Base-by-base conservation (phyloP, 2,329 filamentous ascomycete species). In the Cladosporium sphaerospermum region DNA sequence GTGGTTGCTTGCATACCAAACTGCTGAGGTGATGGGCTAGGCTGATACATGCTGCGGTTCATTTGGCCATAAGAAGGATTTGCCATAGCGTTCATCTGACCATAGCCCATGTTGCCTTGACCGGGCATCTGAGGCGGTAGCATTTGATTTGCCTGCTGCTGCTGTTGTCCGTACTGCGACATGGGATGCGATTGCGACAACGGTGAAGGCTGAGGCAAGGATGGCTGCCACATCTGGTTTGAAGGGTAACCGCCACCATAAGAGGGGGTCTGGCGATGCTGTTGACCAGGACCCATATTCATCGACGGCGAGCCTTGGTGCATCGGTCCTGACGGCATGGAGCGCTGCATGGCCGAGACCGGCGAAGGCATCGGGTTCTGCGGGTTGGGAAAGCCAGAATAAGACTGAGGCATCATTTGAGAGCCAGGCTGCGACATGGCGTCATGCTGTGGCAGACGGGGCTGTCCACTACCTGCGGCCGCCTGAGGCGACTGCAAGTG, bases 361-460 rank as follows among this genome's bases (percentile, higher is more conserved):
- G 84, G 83, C 19, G 88, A 85, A 66, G 89, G 86, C 66, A 90
- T 82, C 37, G 84, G 78, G 64, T 82, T 85, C 64, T 87, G 87
- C 34, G 85, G 79, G 64, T 88, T 84, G 47, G 84, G 76, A 51
- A 87, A 80, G 64, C 85, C 86, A 51, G 84, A 82, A 70, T 90
- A 95, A 1, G 81, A 77, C 57, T 77, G 77, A 73, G 80, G 61
- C 69, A 80, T 60, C 79, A 86, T 82, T 73, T 65, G 65, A 19
- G 62, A 59, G 42, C 56, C 50, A 13, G 83, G 75, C 66, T 85
- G 83, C 11, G 68, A 61, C 41, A 81, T 82, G 62, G 84, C 70
- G 42, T 73, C 73, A 39, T 71, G 82, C 57, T 81, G 80, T 9
- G 48, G 48, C 6, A 19, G 80, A 68, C 52, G 78, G 73, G 57